Conservation (phyloP, 257 asterid species). For the Lithospermum erythrorhizon region DNA sequence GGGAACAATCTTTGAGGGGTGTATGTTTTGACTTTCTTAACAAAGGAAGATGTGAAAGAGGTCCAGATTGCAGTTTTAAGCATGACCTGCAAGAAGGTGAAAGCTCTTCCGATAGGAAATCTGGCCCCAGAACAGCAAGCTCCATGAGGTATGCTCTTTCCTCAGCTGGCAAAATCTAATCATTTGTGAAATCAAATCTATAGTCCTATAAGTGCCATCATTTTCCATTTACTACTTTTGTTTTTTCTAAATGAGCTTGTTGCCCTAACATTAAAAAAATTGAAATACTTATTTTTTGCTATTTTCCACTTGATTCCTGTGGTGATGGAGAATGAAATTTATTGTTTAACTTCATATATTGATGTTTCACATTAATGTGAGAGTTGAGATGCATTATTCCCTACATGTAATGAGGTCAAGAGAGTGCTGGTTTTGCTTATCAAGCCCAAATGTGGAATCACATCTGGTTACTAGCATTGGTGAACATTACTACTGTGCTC, state of each 20-base stretch:
- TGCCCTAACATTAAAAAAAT: no score
- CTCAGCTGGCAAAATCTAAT: background rate
- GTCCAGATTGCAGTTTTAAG: conserved; percentile 82
- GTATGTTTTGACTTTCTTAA: conserved; percentile 94
- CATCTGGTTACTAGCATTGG: conserved; percentile 75
- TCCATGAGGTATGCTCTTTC: conserved; percentile 36
- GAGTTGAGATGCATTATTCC: background rate
- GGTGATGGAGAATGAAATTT: background rate
- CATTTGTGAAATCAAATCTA: background rate
- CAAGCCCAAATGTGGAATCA: conserved; percentile 70
- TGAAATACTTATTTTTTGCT: no score
- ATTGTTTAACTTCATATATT: background rate
- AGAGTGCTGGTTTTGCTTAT: conserved; percentile 97
- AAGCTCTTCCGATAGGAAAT: conserved; percentile 31
- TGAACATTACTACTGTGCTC: conserved; percentile 74
- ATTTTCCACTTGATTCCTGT: background rate
- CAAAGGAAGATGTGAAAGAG: conserved; percentile 92
- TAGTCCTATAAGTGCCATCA: background rate
- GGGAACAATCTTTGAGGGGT: conserved; percentile 75
- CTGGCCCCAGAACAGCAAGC: conserved; percentile 42
- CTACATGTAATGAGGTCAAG: conserved; percentile 49
- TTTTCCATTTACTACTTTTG: background rate
- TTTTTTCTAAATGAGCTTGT: background rate
- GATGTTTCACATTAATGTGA: background rate
- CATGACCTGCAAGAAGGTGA: conserved; percentile 62